phyloP scores from a whole-genome alignment of 345 rosid species.

The Arabis hirsuta region DNA sequence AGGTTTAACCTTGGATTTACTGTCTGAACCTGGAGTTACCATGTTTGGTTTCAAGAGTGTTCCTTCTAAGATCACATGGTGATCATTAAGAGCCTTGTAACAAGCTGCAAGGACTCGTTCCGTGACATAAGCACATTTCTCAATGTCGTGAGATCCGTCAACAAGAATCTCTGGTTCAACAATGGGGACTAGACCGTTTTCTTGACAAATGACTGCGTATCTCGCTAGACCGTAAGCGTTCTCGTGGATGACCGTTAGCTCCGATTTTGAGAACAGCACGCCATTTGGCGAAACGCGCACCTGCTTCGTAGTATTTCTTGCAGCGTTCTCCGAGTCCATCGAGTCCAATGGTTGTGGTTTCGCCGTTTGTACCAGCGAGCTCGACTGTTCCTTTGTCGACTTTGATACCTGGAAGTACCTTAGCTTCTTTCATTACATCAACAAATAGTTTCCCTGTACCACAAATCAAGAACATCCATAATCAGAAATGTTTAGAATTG shows the following conservation, averaged over 20 bases:
- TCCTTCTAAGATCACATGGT: conserved; percentile 78
- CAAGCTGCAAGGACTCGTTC: conserved; percentile 92
- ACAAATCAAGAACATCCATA: neutral
- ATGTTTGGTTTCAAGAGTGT: conserved; percentile 63
- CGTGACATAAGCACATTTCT: conserved; percentile 76
- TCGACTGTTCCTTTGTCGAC: conserved; percentile 93
- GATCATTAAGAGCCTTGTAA: conserved; percentile 90
- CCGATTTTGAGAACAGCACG: conserved; percentile 91
- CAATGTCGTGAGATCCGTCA: conserved; percentile 82
- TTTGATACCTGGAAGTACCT: conserved; percentile 93
- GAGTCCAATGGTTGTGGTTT: conserved; percentile 90
- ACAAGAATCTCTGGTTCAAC: conserved; percentile 96
- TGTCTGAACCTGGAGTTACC: conserved; percentile 93
- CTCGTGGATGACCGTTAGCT: conserved; percentile 61
- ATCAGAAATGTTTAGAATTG: too few species aligned
- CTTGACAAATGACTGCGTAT: conserved; percentile 89
- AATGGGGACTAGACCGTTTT: conserved; percentile 92
- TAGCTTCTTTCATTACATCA: conserved; percentile 73
- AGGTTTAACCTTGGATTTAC: conserved; percentile 58
- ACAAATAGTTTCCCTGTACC: conserved; percentile 76
- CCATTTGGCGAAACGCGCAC: conserved; percentile 83
- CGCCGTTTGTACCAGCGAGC: conserved; percentile 84
- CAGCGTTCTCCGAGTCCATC: conserved; percentile 71
- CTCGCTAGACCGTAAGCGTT: conserved; percentile 46
- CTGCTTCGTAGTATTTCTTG: conserved; percentile 40